Base-by-base conservation (phyloP, 495 filamentous ascomycete genomes). In the Talaromyces wortmannii region DNA sequence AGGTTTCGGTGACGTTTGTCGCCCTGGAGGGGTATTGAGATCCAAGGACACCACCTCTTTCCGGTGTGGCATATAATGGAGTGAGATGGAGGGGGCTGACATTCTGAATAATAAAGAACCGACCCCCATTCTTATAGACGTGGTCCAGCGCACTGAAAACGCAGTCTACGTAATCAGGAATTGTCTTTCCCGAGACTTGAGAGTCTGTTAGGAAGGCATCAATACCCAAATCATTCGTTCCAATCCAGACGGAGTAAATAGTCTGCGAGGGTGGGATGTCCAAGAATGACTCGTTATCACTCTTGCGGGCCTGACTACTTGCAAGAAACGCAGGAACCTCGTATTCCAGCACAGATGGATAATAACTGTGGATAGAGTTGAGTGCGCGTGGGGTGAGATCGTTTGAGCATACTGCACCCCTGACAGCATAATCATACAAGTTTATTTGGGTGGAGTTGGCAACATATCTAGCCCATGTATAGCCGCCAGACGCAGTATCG, bases 161-260 rank as follows among this genome's bases (percentile, higher is more conserved):
- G 60, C 88, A 91, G 55, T 81, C 76, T 16, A 83, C 71, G 62
- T 83, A 89, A 62, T 84, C 78, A 13, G 71, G 67, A 49, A 89
- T 73, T 3, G 79, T 84, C 44, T 77, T 83, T 2, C 77, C 79
- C 0, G 73, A 52, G 18, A 78, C 63, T 62, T 88, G 81, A 45
- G 74, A 75, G 64, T 88, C 84, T 17, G 78, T 79, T 30, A 90
- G 63, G 62, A 90, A 84, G 23, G 23, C 23, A 23, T 74, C 63
- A 51, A 67, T 73, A 42, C 87, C 86, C 10, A 92, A 71, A 62
- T 92, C 88, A 61, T 90, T 91, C 50, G 86, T 89, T 0, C 88
- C 87, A 59, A 90, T 89, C 87, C 85, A 92, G 36, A 90, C 78
- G 0, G 83, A 71, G 59, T 88, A 90, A 5, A 88, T 83, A 5